phyloP scores from a whole-genome alignment of 73 alveolate genomes.

The Paramecium bursaria region DNA sequence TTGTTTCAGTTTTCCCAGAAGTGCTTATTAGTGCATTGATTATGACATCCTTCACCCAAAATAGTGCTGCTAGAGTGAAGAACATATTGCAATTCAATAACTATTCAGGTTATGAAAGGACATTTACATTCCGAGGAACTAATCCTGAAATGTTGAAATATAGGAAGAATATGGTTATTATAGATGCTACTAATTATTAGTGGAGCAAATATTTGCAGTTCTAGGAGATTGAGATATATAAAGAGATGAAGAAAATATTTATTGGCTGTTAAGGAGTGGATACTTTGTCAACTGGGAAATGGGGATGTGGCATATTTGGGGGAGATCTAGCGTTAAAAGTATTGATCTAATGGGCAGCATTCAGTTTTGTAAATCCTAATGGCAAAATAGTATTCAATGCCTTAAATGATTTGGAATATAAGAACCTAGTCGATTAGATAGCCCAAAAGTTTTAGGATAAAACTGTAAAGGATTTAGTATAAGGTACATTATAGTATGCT shows the following conservation, averaged over 20 bases:
- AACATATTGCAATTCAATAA: constrained; percentile 3
- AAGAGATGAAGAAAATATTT: constrained; percentile 75
- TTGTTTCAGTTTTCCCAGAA: constrained; percentile 10
- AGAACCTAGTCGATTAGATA: too few species aligned
- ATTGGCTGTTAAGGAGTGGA: constrained; percentile 72
- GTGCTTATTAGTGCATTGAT: not conserved
- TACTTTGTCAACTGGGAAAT: constrained; percentile 75
- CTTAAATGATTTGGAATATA: constrained; percentile 57
- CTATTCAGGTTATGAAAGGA: constrained; percentile 23
- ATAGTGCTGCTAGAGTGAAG: constrained; percentile 4
- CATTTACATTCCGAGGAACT: not conserved
- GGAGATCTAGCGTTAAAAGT: constrained; percentile 79
- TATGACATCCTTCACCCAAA: not conserved
- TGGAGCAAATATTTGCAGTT: too few species aligned
- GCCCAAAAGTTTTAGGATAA: too few species aligned
- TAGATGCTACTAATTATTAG: too few species aligned
- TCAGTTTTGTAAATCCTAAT: constrained; percentile 42
- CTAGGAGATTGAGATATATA: too few species aligned
- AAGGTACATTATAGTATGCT: too few species aligned
- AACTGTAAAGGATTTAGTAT: too few species aligned
- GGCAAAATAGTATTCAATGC: constrained; percentile 67
- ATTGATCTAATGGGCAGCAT: constrained; percentile 74
- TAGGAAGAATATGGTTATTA: too few species aligned
- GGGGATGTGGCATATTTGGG: constrained; percentile 87
- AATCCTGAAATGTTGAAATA: too few species aligned